Evolutionary conservation across 192 early-diverging fungal species (phyloP).

Genomic region (Coemansia erecta): DNA sequence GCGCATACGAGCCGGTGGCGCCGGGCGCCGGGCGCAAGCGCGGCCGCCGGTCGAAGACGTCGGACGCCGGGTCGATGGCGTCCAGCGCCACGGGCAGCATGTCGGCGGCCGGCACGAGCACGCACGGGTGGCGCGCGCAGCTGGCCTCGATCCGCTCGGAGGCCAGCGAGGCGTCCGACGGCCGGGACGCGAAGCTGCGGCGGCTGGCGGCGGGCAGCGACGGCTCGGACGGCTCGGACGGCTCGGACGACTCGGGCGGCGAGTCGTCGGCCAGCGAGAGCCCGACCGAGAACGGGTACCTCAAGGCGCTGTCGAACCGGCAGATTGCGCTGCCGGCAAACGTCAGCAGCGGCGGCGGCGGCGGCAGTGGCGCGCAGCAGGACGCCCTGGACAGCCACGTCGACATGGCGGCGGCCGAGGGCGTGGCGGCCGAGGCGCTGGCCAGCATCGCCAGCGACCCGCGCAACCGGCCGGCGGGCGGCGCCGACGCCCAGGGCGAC

Average conservation of each 20-base stretch:
- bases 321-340: slow-evolving; percentile 48
- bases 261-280: slow-evolving; percentile 17
- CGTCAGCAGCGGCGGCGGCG: slow-evolving; percentile 16
- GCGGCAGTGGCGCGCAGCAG: no score
- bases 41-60: slow-evolving; percentile 20
- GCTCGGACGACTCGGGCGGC: slow-evolving; percentile 22
- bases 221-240: slow-evolving; percentile 15
- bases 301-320: slow-evolving; percentile 44
- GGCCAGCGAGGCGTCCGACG: neutral
- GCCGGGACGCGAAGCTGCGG: slow-evolving; percentile 14
- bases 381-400: slow-evolving; percentile 16
- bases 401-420: slow-evolving; percentile 13
- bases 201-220: slow-evolving; percentile 12
- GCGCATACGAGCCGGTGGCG: slow-evolving; percentile 44
- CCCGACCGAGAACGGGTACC: slow-evolving; percentile 10
- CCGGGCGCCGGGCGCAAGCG: slow-evolving; percentile 33
- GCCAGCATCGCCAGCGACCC: slow-evolving; percentile 18
- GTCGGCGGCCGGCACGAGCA: neutral
- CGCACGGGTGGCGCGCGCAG: slow-evolving; percentile 3
- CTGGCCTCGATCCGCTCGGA: slow-evolving; percentile 16
- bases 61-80: slow-evolving; percentile 12
- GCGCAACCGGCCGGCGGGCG: neutral
- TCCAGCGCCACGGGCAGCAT: slow-evolving; percentile 11
- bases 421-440: slow-evolving; percentile 15
- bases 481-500: neutral